Conservation (phyloP, 169 alveolate species). For the Plasmodium reichenowi region DNA sequence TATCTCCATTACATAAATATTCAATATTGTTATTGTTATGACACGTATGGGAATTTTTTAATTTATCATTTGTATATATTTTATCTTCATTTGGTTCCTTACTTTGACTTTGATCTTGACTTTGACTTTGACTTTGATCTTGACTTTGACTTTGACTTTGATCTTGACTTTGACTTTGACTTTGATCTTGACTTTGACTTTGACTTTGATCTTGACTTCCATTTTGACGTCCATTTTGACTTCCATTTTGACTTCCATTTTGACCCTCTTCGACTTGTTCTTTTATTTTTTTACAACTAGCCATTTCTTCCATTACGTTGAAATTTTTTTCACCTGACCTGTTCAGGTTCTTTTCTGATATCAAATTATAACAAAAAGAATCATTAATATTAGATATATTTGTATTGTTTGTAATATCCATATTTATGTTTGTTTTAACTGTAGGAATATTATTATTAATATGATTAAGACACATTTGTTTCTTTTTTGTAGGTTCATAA, state of each 20-base stretch:
- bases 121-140: too few species aligned
- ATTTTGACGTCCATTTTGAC: too few species aligned
- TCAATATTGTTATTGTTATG: not conserved
- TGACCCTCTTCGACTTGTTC: not conserved
- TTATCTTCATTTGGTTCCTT: not conserved
- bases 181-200: too few species aligned
- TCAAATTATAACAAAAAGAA: not conserved
- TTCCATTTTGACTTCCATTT: not conserved
- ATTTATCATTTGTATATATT: not conserved
- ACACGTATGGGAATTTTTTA: not conserved
- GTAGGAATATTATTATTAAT: not conserved
- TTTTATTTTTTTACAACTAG: not conserved
- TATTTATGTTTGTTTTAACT: not conserved
- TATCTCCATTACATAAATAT: slow-evolving; percentile 68
- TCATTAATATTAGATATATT: not conserved
- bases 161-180: too few species aligned
- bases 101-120: too few species aligned
- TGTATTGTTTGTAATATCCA: not conserved
- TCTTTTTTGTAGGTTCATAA: not conserved
- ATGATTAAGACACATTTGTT: not conserved
- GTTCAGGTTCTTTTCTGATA: not conserved
- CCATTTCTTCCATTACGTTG: not conserved
- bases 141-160: too few species aligned
- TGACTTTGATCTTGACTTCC: too few species aligned
- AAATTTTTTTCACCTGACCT: not conserved